Conservation (phyloP, 208 protist species). For the Crithidia acanthocephali region DNA sequence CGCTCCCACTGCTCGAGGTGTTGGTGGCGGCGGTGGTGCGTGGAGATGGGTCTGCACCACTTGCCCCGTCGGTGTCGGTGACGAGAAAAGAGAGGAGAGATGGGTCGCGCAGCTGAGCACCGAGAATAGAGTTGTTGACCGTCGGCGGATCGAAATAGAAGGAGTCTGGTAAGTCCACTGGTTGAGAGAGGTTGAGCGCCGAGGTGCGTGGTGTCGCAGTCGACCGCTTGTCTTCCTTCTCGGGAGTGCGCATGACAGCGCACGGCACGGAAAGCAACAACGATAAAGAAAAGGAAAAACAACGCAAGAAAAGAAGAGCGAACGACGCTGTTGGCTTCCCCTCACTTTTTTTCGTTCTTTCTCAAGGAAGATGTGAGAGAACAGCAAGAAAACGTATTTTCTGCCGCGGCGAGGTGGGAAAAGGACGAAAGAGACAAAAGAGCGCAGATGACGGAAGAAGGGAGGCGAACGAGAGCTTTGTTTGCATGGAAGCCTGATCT, state of each 20-base stretch:
- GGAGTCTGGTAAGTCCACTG: neutral
- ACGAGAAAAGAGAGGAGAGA: neutral
- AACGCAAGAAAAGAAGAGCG: no score
- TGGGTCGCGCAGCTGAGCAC: neutral
- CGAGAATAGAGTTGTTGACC: neutral
- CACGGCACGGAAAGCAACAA: neutral
- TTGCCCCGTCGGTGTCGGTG: neutral
- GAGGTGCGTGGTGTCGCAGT: neutral
- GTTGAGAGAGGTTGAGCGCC: neutral
- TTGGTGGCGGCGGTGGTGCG: neutral
- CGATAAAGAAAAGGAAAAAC: no score
- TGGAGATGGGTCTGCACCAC: neutral
- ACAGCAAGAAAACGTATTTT: no score
- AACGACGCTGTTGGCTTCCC: no score
- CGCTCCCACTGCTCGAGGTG: neutral
- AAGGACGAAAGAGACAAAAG: no score
- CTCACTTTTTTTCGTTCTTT: no score
- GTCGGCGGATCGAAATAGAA: slow-evolving; percentile 17
- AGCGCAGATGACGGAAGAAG: no score
- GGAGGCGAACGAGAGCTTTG: no score
- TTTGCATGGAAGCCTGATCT: no score
- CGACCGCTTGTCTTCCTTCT: neutral
- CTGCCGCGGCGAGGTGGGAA: no score
- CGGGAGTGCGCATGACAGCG: slow-evolving; percentile 2
- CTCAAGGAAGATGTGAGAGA: no score